Evolutionary conservation across 306 rosid species (phyloP), one percentile per base, ranked within the genome.

Genomic region (Fagus sylvatica): DNA sequence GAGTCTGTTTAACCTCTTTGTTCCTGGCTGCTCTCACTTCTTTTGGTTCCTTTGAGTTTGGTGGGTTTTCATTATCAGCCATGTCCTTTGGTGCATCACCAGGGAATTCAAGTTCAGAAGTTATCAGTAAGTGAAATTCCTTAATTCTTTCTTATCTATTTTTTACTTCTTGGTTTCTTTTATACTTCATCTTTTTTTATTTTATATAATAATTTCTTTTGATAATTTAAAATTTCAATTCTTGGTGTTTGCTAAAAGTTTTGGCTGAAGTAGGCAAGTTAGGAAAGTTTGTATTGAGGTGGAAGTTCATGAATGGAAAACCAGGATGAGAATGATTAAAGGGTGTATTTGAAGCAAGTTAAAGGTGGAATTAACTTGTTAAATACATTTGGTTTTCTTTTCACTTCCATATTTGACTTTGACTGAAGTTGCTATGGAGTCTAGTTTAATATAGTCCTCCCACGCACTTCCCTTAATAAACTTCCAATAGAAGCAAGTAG

Each of bases 11-110:
- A 17, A 84, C 97, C 40, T 81, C 89, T 82, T 75, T 94, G 53
- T 88, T 92, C 81, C 64, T 92, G 74, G 97, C 97, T 72, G 84
- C 93, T 78, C 85, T 94, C 43, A 87, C 98, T 74, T 92, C 98
- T 16, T 77, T 92, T 71, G 91, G 89, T 6, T 53, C 91, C 64
- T 84, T 89, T 64, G 88, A 90, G 80, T 70, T 88, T 80, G 91
- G 86, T 11, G 85, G 90, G 16, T 22, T 80, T 56, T 84, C 91
- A 28, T 89, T 90, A 72, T 85, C 91, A 48, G 48, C 89, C 59
- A 81, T 81, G 72, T 82, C 89, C 30, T 13, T 71, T 79, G 48
- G 77, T 69, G 54, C 74, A 81, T 87, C 93, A 57, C 74, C 80
- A 11, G 78, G 76, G 67, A 77, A 75, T 71, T 89, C 95, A 37